Evolutionary conservation across 2,329 filamentous ascomycete genomes (phyloP).

Genomic region (Curvularia hawaiiensis): DNA sequence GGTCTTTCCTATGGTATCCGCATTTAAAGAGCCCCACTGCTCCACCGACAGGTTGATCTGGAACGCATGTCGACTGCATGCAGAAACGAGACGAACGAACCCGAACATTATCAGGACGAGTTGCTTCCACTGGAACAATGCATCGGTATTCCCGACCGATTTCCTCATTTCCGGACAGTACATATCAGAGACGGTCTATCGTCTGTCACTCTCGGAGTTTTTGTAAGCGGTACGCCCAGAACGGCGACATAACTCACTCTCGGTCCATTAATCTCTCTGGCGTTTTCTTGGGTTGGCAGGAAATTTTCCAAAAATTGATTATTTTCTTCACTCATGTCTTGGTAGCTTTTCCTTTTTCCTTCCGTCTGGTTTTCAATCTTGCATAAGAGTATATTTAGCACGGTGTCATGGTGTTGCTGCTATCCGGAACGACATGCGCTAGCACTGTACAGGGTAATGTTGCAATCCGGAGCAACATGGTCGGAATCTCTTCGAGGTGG

Average conservation of each 20-base stretch:
- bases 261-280: slow-evolving; percentile 4
- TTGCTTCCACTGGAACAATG: not conserved
- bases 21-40: not conserved
- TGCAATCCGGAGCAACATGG: not conserved
- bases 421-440: not conserved
- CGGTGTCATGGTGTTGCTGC: slow-evolving; percentile 8
- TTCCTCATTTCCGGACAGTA: not conserved
- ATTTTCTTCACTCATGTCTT: slow-evolving; percentile 18
- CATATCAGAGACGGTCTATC: not conserved
- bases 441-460: not conserved
- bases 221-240: not conserved
- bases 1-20: not conserved
- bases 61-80: not conserved
- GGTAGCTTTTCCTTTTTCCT: slow-evolving; percentile 5
- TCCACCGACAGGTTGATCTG: not conserved
- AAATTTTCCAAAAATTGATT: slow-evolving; percentile 12
- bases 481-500: not conserved
- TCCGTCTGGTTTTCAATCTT: not conserved
- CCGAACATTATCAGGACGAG: not conserved
- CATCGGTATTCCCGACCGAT: not conserved
- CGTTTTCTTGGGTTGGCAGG: slow-evolving; percentile 9
- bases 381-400: slow-evolving; percentile 5
- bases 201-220: not conserved
- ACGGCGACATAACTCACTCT: not conserved
- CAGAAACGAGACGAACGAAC: slow-evolving; percentile 1